These are phyloP conservation scores for Cytidiella melzeri DNA, from an alignment of 768 basidiomycete species.

Conservation along the genomic window DNA sequence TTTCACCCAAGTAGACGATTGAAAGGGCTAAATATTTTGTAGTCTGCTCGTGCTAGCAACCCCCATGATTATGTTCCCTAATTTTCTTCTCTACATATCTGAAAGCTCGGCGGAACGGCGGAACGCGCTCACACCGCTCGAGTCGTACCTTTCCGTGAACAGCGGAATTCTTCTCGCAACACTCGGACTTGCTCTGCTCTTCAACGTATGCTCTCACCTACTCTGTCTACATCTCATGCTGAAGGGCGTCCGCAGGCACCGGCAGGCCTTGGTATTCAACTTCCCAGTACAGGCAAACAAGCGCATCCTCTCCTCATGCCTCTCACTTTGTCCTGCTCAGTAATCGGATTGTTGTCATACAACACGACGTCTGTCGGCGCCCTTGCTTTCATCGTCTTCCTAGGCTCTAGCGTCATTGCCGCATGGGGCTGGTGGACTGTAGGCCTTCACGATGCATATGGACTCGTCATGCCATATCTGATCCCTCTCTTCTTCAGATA, in stretches of 20 bases:
- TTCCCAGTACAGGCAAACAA: conserved; percentile 12
- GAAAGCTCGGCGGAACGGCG: conserved; percentile 37
- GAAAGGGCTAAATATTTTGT: no score
- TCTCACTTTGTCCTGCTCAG: conserved; percentile 43
- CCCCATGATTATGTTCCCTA: conserved; percentile 44
- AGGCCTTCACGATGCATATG: no score
- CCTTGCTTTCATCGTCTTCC: conserved; percentile 45
- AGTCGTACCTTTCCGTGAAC: conserved; percentile 63
- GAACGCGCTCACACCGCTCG: conserved; percentile 53
- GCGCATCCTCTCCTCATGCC: conserved; percentile 62
- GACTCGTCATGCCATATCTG: no score
- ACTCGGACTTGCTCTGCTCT: conserved; percentile 47
- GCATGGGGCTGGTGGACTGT: conserved; percentile 73
- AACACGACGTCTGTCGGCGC: conserved; percentile 53
- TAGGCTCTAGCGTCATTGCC: conserved; percentile 46
- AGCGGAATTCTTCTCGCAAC: conserved; percentile 57
- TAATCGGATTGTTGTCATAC: conserved; percentile 61
- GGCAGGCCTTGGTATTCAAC: neutral
- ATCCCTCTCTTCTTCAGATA: conserved; percentile 33
- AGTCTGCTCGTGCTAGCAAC: conserved; percentile 21
- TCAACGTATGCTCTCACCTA: conserved; percentile 43
- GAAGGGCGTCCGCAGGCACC: conserved; percentile 22
- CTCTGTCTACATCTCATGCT: neutral
- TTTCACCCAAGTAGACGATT: no score
- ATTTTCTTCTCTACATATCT: conserved; percentile 62